phyloP scores from a whole-genome alignment of 805 yeast genomes.

The Komagataella phaffii region DNA sequence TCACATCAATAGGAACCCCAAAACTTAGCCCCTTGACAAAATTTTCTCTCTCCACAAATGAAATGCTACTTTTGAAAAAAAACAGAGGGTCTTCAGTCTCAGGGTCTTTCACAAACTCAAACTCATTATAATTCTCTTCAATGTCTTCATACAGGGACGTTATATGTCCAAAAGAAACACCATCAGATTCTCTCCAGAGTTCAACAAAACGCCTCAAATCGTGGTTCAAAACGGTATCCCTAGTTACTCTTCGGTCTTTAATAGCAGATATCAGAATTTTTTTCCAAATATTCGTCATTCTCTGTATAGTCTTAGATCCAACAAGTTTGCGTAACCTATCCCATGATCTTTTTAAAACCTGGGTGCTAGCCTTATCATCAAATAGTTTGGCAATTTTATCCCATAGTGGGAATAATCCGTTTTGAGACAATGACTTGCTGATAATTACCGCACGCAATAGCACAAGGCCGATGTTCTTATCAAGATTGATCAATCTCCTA shows the following conservation, averaged over 20 bases:
- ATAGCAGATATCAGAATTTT: slow-evolving; percentile 45
- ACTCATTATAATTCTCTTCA: slow-evolving; percentile 34
- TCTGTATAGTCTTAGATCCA: slow-evolving; percentile 45
- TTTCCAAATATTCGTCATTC: slow-evolving; percentile 50
- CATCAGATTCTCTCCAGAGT: slow-evolving; percentile 54
- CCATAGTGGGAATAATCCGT: slow-evolving; percentile 49
- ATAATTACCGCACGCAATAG: slow-evolving; percentile 57
- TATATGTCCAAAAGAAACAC: slow-evolving; percentile 5
- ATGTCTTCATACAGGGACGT: slow-evolving; percentile 26
- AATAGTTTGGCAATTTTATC: slow-evolving; percentile 38
- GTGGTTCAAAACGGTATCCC: slow-evolving; percentile 33
- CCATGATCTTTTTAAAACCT: slow-evolving; percentile 53
- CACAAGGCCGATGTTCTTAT: slow-evolving; percentile 31
- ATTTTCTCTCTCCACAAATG: slow-evolving; percentile 63
- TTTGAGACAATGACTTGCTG: slow-evolving; percentile 40
- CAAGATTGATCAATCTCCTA: slow-evolving; percentile 5
- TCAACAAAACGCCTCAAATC: slow-evolving; percentile 40
- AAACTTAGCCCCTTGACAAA: slow-evolving; percentile 32
- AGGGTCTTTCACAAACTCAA: slow-evolving; percentile 19
- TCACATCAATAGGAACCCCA: slow-evolving; percentile 16
- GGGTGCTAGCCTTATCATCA: slow-evolving; percentile 20
- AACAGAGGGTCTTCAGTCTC: slow-evolving; percentile 6
- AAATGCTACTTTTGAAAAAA: slow-evolving; percentile 32
- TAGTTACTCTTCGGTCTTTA: slow-evolving; percentile 34
- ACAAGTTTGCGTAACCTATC: slow-evolving; percentile 43